Evolutionary conservation across 1,284 basidiomycete species (phyloP).

Genomic region (Malassezia caprae): DNA sequence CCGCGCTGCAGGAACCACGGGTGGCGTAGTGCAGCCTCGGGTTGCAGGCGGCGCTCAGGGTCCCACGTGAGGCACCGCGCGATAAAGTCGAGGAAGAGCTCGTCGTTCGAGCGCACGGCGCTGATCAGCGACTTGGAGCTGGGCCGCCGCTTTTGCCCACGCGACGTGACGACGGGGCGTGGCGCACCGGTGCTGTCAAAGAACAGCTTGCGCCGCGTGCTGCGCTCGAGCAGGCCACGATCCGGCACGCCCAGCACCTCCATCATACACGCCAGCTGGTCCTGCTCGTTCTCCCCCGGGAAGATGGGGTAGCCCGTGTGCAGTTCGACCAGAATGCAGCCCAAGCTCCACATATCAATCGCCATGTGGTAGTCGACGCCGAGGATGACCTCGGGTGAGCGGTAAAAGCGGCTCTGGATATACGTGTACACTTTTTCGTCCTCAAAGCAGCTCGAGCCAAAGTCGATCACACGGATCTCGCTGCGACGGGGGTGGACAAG

Average conservation of each 20-base stretch:
- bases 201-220: conserved; percentile 86
- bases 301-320: conserved; percentile 99
- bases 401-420: conserved; percentile 92
- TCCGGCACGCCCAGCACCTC: conserved; percentile 93
- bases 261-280: conserved; percentile 98
- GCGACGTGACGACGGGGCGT: conserved; percentile 87
- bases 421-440: conserved; percentile 98
- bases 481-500: conserved; percentile 89
- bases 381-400: conserved; percentile 64
- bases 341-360: conserved; percentile 95
- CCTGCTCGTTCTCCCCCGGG: conserved; percentile 91
- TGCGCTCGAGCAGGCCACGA: conserved; percentile 83
- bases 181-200: conserved; percentile 90
- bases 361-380: conserved; percentile 52
- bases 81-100: conserved; percentile 62
- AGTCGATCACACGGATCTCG: conserved; percentile 96
- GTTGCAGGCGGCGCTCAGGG: conserved; percentile 88
- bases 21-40: conserved; percentile 62
- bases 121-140: conserved; percentile 78
- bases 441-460: conserved; percentile 95
- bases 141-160: conserved; percentile 81
- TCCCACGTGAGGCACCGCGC: conserved; percentile 95
- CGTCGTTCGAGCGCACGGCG: conserved; percentile 78
- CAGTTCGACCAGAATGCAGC: conserved; percentile 92
- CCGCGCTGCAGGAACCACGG: conserved; percentile 29